Evolutionary conservation across 345 rosid genomes (phyloP), one percentile per base, ranked within the genome.

Genomic region (Lagerstroemia speciosa): DNA sequence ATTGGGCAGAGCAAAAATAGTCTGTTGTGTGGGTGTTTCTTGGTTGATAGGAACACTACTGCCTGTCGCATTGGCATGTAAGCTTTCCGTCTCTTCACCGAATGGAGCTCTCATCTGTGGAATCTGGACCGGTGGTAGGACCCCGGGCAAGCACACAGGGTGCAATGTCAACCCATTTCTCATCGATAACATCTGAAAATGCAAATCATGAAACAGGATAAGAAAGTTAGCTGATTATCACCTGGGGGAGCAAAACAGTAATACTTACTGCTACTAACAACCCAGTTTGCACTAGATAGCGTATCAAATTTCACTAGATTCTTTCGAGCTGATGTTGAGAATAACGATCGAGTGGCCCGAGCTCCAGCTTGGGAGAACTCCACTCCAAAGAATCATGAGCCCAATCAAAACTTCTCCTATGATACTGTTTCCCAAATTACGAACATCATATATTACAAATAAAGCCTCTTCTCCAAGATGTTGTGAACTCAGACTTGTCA

Each of bases 121-220:
- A 57, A 76, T 69, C 29, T 78, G 90, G 50, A 84, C 66, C 61
- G 93, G 86, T 10, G 79, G 87, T 68, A 78, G 72, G n/a, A 73
- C 60, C 67, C 83, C 90, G 24, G 96, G 90, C 68, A 90, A 72
- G 70, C 81, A 81, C 83, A 84, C 52, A 12, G 95, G 93, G 71
- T 83, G 86, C 68, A 90, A 82, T 65, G 81, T 84, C 62, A 86
- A 52, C 71, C 96, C 98, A 69, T 90, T 92, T 72, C 89, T 86
- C 89, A 88, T 70, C 29, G 96, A 83, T 71, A 92, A 72, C 91
- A 90, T 86, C 98, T 92, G 79, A 31, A 62, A 76, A 75, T 37
- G 30, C 22, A 55, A 53, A 80, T 41, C 57, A 78, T 29, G 22
- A 71, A 4, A 19, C 62, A 34, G 53, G 53, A 30, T 61, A 57